phyloP scores from a whole-genome alignment of 371 early-diverging fungal genomes.

The Mortierella sp. region DNA sequence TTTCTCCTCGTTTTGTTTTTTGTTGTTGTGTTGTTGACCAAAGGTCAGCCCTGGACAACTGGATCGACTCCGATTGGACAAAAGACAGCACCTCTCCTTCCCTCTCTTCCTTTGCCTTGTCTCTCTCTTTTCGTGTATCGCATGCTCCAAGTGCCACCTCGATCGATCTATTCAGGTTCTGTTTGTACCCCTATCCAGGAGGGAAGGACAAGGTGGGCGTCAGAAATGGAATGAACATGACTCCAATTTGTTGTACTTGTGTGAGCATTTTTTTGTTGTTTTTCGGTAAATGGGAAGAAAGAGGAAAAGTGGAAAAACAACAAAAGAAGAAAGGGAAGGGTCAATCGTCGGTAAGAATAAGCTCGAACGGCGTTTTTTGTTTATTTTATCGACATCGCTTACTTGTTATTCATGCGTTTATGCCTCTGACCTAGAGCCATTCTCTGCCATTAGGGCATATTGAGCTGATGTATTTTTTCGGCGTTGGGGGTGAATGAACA shows the following conservation, averaged over 20 bases:
- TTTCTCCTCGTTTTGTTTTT: neutral
- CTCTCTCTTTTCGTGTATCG: neutral
- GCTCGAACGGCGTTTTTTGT: neutral
- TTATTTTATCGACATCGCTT: neutral
- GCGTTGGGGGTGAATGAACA: too few species aligned
- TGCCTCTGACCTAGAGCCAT: neutral
- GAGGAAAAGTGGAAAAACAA: neutral
- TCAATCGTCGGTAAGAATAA: neutral
- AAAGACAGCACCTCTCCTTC: neutral
- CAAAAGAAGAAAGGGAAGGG: neutral
- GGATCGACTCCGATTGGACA: conserved; percentile 2
- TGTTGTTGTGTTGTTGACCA: neutral
- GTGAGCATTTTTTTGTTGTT: neutral
- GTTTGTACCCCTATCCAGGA: neutral
- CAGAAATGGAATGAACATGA: too few species aligned
- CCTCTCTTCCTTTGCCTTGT: neutral
- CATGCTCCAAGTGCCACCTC: neutral
- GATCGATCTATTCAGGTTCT: neutral
- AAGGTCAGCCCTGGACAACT: neutral
- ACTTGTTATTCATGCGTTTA: neutral
- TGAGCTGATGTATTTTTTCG: too few species aligned
- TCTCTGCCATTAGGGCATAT: too few species aligned
- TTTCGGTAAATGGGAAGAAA: neutral
- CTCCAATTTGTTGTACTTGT: neutral
- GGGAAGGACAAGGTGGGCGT: too few species aligned